A percentile compares a stretch with the other conserved stretches of the same genome.
phyloP scores from a whole-genome alignment of 2,329 filamentous ascomycete genomes.

The Phoma herbarum region DNA sequence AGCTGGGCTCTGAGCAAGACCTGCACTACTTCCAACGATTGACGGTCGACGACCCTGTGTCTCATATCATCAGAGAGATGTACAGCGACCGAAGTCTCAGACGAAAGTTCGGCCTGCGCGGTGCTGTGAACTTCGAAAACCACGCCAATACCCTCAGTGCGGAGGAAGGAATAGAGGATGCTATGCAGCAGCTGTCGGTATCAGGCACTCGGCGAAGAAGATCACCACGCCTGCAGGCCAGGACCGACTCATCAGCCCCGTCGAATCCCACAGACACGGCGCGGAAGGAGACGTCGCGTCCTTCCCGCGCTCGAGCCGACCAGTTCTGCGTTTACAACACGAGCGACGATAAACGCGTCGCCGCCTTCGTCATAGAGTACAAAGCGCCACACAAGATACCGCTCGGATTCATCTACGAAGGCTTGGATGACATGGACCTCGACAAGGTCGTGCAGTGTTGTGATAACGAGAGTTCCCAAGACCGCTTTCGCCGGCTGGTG shows the following conservation, averaged over 20 bases:
- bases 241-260: neutral
- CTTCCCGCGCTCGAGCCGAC: conserved; percentile 38
- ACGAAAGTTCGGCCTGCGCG: neutral
- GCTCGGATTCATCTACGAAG: conserved; percentile 53
- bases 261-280: conserved; percentile 4
- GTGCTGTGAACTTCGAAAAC: too few relatives aligned
- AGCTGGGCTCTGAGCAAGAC: neutral
- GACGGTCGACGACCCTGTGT: neutral
- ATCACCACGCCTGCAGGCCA: conserved; percentile 27
- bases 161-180: neutral
- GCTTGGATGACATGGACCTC: conserved; percentile 56
- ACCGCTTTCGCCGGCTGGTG: conserved; percentile 51
- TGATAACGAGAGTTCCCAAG: conserved; percentile 46
- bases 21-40: neutral
- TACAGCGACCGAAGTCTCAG: neutral
- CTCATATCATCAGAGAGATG: neutral
- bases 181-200: neutral
- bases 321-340: conserved; percentile 50
- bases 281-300: neutral
- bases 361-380: conserved; percentile 44
- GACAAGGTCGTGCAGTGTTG: conserved; percentile 49
- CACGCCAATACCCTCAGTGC: neutral
- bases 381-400: too few relatives aligned
- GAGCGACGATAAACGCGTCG: conserved; percentile 24
- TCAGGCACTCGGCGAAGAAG: conserved; percentile 9